phyloP scores from a whole-genome alignment of 1,139 yeast species.

The Kodamaea suecica region DNA sequence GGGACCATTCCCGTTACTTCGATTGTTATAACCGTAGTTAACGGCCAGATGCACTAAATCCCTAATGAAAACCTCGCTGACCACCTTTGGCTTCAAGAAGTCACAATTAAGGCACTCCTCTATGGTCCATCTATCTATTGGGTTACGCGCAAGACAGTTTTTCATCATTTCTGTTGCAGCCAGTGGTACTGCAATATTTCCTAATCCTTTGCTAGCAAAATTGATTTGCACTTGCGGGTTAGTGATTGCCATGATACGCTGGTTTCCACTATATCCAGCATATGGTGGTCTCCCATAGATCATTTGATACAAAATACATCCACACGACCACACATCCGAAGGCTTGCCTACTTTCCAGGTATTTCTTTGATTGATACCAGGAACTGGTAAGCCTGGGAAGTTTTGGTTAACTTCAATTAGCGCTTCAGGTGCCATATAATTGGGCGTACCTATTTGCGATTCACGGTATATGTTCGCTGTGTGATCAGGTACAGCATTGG shows the following conservation, averaged over 20 bases:
- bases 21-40: slow-evolving; percentile 53
- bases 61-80: slow-evolving; percentile 62
- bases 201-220: slow-evolving; percentile 62
- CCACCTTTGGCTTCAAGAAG: slow-evolving; percentile 73
- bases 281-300: slow-evolving; percentile 92
- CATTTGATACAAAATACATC: slow-evolving; percentile 95
- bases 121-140: slow-evolving; percentile 64
- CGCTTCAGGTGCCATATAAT: slow-evolving; percentile 98
- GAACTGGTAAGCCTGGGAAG: slow-evolving; percentile 24
- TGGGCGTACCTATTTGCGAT: slow-evolving; percentile 92
- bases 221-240: slow-evolving; percentile 78
- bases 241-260: slow-evolving; percentile 79
- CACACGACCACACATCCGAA: slow-evolving; percentile 97
- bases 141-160: slow-evolving; percentile 71
- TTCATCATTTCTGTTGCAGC: slow-evolving; percentile 71
- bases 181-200: slow-evolving; percentile 62
- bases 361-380: slow-evolving; percentile 22
- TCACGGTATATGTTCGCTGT: slow-evolving; percentile 89
- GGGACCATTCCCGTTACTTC: slow-evolving; percentile 33
- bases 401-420: slow-evolving; percentile 57
- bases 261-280: slow-evolving; percentile 75
- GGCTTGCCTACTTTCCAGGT: slow-evolving; percentile 93
- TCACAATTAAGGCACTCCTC: slow-evolving; percentile 53
- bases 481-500: slow-evolving; percentile 90
- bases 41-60: slow-evolving; percentile 78